Base-by-base conservation (phyloP, 805 yeast genomes). In the Peterozyma xylosa region DNA sequence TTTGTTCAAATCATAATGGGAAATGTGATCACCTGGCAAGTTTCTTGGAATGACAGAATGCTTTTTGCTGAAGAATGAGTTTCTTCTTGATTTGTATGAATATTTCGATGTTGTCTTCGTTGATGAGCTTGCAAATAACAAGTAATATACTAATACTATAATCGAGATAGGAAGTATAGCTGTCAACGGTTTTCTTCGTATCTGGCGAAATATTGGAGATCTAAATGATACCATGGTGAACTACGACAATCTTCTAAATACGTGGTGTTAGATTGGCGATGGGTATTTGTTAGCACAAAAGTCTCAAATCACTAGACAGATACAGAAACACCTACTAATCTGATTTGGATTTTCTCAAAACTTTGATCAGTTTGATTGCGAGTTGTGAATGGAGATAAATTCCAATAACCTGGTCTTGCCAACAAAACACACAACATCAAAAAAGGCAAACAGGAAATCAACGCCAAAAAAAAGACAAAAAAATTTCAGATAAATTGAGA, bases 1-100 rank as follows among this genome's bases (percentile, higher is more conserved):
- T 51, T 74, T 74, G 67, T 93, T 91, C 68, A 93, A 73, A 63
- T 91, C 88, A 58, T 84, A 87, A 57, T 86, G 95, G 34, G 85
- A 74, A 49, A 86, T 83, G 58, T 85, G 93, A 54, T 84, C 83
- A 41, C 76, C 75, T 18, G 86, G 86, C 42, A 78, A 58, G 56
- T 77, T 76, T 53, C 78, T 72, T 49, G 86, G 79, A 45, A 79
- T 71, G 38, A 76, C 68, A 57, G 79, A 81, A 39, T 69, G 71
- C 46, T 74, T 73, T 50, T 67, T 68, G 30, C 68, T 68, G 52
- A 75, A 71, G 66, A 77, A 70, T 9, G 76, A 67, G 56, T 68
- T 66, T 45, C 60, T 55, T 51, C 67, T 69, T 41, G 65, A 64
- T 46, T 60, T 58, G 57, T 76, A 78, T 42, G 68, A 63, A 55